These are phyloP conservation scores for Salvia miltiorrhiza DNA, from an alignment of 257 asterid genomes.

Conservation along the genomic window DNA sequence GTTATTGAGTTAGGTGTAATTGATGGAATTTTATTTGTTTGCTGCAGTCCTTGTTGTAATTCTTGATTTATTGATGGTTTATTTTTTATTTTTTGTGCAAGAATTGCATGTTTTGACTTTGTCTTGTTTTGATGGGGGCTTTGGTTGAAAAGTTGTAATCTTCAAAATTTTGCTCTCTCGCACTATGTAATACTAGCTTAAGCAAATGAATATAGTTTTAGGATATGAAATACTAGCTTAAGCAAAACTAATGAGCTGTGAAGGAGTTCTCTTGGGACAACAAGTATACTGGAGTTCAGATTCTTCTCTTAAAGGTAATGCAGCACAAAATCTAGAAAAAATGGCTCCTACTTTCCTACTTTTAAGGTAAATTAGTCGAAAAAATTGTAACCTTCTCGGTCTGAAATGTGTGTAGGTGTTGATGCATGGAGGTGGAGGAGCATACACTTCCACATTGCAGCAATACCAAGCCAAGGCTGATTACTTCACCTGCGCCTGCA, in stretches of 20 bases:
- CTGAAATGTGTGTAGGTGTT: constrained; percentile 39
- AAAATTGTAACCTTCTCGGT: neutral
- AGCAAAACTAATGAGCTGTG: constrained; percentile 80
- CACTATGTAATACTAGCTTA: too few relatives aligned
- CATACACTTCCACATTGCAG: constrained; percentile 50
- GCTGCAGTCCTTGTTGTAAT: neutral
- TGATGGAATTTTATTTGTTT: neutral
- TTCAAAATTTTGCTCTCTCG: too few relatives aligned
- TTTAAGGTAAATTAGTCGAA: neutral
- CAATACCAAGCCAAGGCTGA: constrained; percentile 82
- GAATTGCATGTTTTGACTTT: neutral
- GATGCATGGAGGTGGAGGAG: constrained; percentile 66
- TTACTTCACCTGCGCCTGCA: constrained; percentile 69
- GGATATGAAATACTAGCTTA: too few relatives aligned
- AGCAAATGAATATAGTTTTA: too few relatives aligned
- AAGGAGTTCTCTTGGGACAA: constrained; percentile 92
- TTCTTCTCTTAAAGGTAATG: constrained; percentile 67
- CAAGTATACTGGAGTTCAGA: constrained; percentile 86
- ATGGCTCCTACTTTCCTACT: neutral
- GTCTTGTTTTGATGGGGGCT: constrained; percentile 3
- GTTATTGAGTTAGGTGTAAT: neutral
- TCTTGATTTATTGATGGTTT: neutral
- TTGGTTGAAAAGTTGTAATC: too few relatives aligned
- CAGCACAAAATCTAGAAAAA: neutral
- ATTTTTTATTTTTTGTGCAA: neutral